Evolutionary conservation across 23 red algal species (phyloP), one percentile per base, ranked within the genome.

Genomic region (Agarophyton chilense): DNA sequence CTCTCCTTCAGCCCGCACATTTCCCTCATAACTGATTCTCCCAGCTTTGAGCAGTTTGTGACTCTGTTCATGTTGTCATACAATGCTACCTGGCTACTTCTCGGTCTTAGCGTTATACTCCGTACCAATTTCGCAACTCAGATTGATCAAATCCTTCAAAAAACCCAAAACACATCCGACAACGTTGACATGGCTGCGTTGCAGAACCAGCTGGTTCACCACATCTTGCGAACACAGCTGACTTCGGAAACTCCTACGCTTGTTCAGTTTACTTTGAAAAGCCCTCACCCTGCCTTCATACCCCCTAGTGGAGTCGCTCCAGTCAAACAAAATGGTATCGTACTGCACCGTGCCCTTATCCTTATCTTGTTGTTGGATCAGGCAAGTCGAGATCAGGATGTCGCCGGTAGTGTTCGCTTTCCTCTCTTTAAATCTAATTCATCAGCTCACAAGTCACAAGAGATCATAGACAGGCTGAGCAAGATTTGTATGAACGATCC

Each of bases 51-150:
- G 38, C 73, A 79, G 58, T 54, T 78, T 41, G 72, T 79, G 10
- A 36, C 49, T 21, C 43, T 90, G 26, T 56, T 90, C 9, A 36
- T 61, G 2, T 70, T 71, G 14, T 77, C 52, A 16, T 90, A 90
- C 56, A 43, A 90, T 43, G 51, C 86, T 10, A 71, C 39, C 4
- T 90, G 86, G 86, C 52, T 90, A 4, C 58, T 90, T 29, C 28
- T 71, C 4, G 52, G 51, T 28, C 86, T 90, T 10, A 57, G 57
- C 51, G 71, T 90, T 33, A 65, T 90, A 35, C 57, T 90, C 21
- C 39, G 34, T 21, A 52, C 38, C n/a, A 79, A 90, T 44, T 61
- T 90, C 12, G 86, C 71, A 22, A 14, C 17, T 52, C 35, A 65
- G 17, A 25, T 78, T 13, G 86, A 90, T 61, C 29, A 67, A 31